phyloP scores from a whole-genome alignment of 2,329 filamentous ascomycete species.

The Fusarium virguliforme region DNA sequence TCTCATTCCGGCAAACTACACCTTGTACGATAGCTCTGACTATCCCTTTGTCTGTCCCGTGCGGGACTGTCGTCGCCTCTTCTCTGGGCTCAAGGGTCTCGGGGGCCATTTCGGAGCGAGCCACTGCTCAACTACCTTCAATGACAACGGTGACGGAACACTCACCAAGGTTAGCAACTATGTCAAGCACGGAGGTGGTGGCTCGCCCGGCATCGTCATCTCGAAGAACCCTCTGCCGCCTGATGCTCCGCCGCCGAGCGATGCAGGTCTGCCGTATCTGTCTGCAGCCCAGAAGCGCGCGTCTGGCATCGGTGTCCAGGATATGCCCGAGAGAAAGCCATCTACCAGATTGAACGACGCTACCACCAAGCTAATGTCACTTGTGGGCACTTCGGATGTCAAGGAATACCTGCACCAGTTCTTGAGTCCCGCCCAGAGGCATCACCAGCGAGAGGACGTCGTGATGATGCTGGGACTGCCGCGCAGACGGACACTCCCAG shows the following conservation, averaged over 20 bases:
- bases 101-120: slow-evolving; percentile 50
- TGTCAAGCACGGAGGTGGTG: slow-evolving; percentile 35
- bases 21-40: slow-evolving; percentile 42
- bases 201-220: slow-evolving; percentile 52
- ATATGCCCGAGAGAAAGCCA: slow-evolving; percentile 12
- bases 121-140: slow-evolving; percentile 52
- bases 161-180: slow-evolving; percentile 53
- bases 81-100: slow-evolving; percentile 45
- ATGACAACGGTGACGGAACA: slow-evolving; percentile 62
- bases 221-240: slow-evolving; percentile 48
- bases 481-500: slow-evolving; percentile 49
- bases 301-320: not conserved
- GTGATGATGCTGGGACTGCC: slow-evolving; percentile 43
- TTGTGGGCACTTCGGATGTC: slow-evolving; percentile 14
- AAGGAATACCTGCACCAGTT: slow-evolving; percentile 46
- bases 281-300: slow-evolving; percentile 22
- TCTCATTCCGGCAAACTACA: slow-evolving; percentile 56
- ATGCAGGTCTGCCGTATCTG: slow-evolving; percentile 34
- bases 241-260: slow-evolving; percentile 40
- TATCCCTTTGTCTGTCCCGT: slow-evolving; percentile 58
- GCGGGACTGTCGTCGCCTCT: slow-evolving; percentile 55
- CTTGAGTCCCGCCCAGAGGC: slow-evolving; percentile 42
- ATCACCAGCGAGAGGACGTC: slow-evolving; percentile 47
- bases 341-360: slow-evolving; percentile 1
- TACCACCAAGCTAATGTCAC: not conserved